Base-by-base conservation (phyloP, 108 stramenopile genomes). In the Mediolabrus comicus region DNA sequence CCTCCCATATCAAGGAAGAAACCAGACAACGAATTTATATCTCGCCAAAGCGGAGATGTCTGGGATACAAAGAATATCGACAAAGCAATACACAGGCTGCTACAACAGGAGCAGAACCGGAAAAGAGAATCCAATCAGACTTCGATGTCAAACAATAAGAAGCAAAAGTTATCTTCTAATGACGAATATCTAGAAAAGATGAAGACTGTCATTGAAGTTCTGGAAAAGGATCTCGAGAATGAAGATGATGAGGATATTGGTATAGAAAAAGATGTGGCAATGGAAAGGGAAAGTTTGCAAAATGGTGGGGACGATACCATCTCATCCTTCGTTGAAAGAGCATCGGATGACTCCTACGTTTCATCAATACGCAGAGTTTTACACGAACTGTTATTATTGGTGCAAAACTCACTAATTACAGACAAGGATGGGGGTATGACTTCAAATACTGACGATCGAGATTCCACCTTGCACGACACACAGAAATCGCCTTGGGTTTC, bases 1-100 rank as follows among this genome's bases (percentile, higher is more conserved):
- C 62, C 75, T 19, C 86, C 76, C 19, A 41, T 87, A 38, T 59
- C 57, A 39, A 38, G 65, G 11, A 38, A 24, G 26, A 67, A 67
- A 39, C 19, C 39, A 34, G 66, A 25, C 36, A 52, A 29, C 17
- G 26, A 26, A 22, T 49, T 36, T 35, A 32, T 9, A 7, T 28
- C 22, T 67, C 36, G 46, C 12, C 36, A 24, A 22, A 41, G 7
- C 52, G 13, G 53, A 26, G 31, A n/a, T 60, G 25, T 2, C 24
- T 73, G 72, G 72, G 35, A 73, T 51, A 73, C 63, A 3, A 59
- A 13, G 25, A 29, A 27, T 9, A 13, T 73, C 56, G 53, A 55
- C 27, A 52, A 12, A 25, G 72, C 72, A 25, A 32, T 73, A 19
- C 52, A 65, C 5, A 53, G 56, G 11, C 26, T 72, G 53, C 25